Conservation (phyloP, 75 land plant genomes). For the Sequoiadendron giganteum region DNA sequence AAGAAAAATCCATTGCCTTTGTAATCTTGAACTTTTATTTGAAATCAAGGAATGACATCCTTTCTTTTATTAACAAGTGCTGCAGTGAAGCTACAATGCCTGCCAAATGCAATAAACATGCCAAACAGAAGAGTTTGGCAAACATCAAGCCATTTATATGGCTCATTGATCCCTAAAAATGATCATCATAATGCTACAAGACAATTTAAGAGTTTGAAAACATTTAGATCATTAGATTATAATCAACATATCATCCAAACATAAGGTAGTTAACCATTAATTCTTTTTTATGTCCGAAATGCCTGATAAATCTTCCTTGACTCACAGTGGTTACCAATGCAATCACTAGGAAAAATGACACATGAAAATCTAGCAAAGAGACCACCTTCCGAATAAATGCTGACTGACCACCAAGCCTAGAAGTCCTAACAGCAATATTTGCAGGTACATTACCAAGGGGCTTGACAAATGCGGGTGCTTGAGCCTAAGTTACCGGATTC, state of each 20-base stretch:
- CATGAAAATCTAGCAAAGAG: background rate
- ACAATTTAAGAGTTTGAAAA: background rate
- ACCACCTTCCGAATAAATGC: constrained; percentile 76
- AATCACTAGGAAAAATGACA: background rate
- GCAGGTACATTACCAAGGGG: constrained; percentile 88
- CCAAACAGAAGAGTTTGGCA: too few species aligned
- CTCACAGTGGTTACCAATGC: background rate
- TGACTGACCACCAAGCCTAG: constrained; percentile 63
- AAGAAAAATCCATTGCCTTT: too few species aligned
- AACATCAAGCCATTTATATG: too few species aligned
- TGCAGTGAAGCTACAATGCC: too few species aligned
- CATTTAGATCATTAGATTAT: background rate
- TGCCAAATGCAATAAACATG: too few species aligned
- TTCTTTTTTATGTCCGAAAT: background rate
- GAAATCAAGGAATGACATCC: too few species aligned
- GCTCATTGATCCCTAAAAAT: too few species aligned
- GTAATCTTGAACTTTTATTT: too few species aligned
- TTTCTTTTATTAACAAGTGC: too few species aligned
- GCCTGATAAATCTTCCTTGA: background rate
- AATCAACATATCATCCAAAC: background rate
- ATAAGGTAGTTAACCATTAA: too few species aligned
- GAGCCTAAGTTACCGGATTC: too few species aligned
- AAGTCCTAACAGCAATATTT: constrained; percentile 66
- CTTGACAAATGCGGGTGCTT: constrained; percentile 68
- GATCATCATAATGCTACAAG: too few species aligned